Conservation (phyloP, 495 filamentous ascomycete species). For the Penicillium desertorum region DNA sequence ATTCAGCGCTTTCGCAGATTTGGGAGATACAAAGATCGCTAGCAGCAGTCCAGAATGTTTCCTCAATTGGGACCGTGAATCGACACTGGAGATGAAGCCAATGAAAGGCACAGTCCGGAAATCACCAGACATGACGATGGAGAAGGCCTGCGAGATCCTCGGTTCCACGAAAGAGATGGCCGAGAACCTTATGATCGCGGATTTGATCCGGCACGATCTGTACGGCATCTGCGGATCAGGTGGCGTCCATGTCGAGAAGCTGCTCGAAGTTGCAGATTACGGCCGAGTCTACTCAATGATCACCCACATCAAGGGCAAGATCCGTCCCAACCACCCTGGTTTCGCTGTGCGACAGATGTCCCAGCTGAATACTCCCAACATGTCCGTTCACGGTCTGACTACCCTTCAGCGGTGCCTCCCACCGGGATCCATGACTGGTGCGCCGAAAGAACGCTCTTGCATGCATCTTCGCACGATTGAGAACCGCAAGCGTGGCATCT, state of each 20-base stretch:
- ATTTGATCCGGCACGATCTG: slow-evolving; percentile 89
- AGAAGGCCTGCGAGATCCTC: slow-evolving; percentile 66
- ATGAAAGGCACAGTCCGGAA: slow-evolving; percentile 97
- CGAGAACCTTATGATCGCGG: slow-evolving; percentile 98
- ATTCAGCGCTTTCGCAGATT: slow-evolving; percentile 78
- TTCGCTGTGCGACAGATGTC: slow-evolving; percentile 38
- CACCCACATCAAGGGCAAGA: slow-evolving; percentile 74
- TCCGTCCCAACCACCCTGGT: slow-evolving; percentile 42
- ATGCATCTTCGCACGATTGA: slow-evolving; percentile 75
- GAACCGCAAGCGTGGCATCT: slow-evolving; percentile 65
- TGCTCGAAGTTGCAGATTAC: slow-evolving; percentile 87
- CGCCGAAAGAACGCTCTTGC: slow-evolving; percentile 87
- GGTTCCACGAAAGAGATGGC: slow-evolving; percentile 83
- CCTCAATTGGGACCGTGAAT: slow-evolving; percentile 63
- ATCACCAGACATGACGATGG: slow-evolving; percentile 58
- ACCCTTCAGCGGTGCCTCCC: slow-evolving; percentile 77
- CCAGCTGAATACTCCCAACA: slow-evolving; percentile 36
- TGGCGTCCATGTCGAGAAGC: slow-evolving; percentile 60
- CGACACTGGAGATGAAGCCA: slow-evolving; percentile 57
- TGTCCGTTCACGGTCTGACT: slow-evolving; percentile 62
- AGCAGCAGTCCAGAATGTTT: slow-evolving; percentile 93
- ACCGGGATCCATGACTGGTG: slow-evolving; percentile 93
- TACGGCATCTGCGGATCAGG: slow-evolving; percentile 74
- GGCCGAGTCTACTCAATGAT: slow-evolving; percentile 88
- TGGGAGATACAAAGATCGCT: slow-evolving; percentile 68